Percentiles rank a stretch among this genome's conserved stretches.
Evolutionary conservation across 1,139 yeast species (phyloP).

Genomic region (Geotrichum restrictum): DNA sequence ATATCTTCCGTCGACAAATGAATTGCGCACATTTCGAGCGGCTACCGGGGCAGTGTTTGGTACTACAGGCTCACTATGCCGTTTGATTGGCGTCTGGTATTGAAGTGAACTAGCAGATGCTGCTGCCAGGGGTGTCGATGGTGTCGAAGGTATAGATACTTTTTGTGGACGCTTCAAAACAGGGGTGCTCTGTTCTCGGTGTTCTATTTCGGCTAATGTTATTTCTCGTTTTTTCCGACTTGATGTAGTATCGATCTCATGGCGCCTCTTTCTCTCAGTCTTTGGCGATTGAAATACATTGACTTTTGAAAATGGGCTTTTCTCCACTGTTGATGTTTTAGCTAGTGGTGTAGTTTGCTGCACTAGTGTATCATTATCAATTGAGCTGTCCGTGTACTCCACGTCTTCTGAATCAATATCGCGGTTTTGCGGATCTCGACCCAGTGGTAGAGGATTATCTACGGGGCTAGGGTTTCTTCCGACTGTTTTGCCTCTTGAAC

Average conservation of each 20-base stretch:
- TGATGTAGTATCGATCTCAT: constrained; percentile 10
- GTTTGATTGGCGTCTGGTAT: constrained; percentile 24
- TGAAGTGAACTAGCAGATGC: not conserved
- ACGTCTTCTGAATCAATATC: no score
- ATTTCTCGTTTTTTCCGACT: constrained; percentile 21
- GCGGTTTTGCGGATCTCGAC: not conserved
- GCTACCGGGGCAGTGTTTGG: constrained; percentile 16
- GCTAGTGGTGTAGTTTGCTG: constrained; percentile 10
- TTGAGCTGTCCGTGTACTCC: not conserved
- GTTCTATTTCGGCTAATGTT: not conserved
- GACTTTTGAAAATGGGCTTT: constrained; percentile 41
- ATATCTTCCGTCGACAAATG: constrained; percentile 11
- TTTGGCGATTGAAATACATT: constrained; percentile 44
- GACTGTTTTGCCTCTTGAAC: not conserved
- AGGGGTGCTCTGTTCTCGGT: not conserved
- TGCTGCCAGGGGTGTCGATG: not conserved
- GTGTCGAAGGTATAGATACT: not conserved
- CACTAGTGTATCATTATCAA: no score
- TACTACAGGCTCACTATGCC: constrained; percentile 15
- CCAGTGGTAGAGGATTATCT: not conserved
- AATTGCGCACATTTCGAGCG: constrained; percentile 14
- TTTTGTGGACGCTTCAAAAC: no score
- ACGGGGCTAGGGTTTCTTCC: not conserved
- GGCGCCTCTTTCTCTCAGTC: constrained; percentile 25
- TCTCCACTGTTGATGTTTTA: constrained; percentile 21